Evolutionary conservation across 192 early-diverging fungal species (phyloP), one percentile per base, ranked within the genome.

Genomic region (Backusella westeae): DNA sequence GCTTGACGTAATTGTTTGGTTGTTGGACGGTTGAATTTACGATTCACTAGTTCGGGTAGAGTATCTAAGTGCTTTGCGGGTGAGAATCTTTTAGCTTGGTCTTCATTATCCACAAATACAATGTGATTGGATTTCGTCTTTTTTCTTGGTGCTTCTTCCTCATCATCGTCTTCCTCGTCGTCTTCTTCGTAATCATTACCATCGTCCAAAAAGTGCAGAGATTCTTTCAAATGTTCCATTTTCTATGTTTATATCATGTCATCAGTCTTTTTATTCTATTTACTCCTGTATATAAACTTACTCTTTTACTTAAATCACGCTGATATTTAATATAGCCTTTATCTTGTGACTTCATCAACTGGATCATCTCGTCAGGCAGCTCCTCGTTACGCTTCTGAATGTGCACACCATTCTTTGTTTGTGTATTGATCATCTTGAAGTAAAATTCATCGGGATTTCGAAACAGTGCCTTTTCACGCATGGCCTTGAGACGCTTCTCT

Each of bases 371-470:
- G 15, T 83, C 83, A 10, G 94, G 87, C 34, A 95, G 87, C 42
- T 88, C 85, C n/a, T 93, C 82, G 63, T 92, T 89, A 35, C 93
- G 89, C 71, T 94, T 88, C 52, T 85, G 77, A 14, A 94, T 75
- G 76, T 98, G 97, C 1, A 92, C 92, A 19, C 96, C 96, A 29
- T 91, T 86, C 85, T 95, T 94, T 71, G 95, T 94, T 76, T 92
- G 90, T 23, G 90, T 78, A 76, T 93, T 93, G 80, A 96, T 90
- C 98, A 99, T 99, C 81, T 91, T 94, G 79, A 96, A 97, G 87
- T 98, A 98, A 82, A 99, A 99, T 87, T 99, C 98, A 82, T 99
- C 98, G 3, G 94, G 95, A 85, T 99, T 99, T 77, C 91, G 85
- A 71, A 90, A 86, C 15, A 90, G 82, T 3, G 98, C 98, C 78